These are phyloP conservation scores for Tripterygium wilfordii DNA, from an alignment of 177 flowering plant genomes.

Conservation along the genomic window DNA sequence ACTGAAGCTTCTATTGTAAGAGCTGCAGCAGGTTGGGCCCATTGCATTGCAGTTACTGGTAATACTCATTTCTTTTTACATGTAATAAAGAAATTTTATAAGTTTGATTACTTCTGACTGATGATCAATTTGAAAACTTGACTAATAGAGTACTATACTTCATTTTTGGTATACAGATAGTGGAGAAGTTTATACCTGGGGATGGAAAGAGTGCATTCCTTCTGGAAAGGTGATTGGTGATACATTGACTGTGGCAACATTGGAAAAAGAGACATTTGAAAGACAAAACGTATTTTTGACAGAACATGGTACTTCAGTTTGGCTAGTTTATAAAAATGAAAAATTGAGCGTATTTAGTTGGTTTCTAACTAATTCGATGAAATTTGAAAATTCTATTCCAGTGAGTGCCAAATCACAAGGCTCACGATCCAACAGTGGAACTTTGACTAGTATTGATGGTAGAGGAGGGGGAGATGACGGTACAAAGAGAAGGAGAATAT, in stretches of 20 bases:
- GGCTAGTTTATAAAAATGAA: neutral
- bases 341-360: neutral
- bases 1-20: conserved; percentile 37
- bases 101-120: no score
- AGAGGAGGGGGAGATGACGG: conserved; percentile 43
- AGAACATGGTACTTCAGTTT: conserved; percentile 32
- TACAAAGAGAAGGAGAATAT: conserved; percentile 48
- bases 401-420: conserved; percentile 50
- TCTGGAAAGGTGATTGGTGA: conserved; percentile 55
- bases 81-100: no score
- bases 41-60: conserved; percentile 65
- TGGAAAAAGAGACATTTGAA: conserved; percentile 25
- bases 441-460: conserved; percentile 21
- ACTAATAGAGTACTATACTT: no score
- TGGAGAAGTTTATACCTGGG: conserved; percentile 69
- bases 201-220: conserved; percentile 76
- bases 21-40: conserved; percentile 80
- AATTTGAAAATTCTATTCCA: no score
- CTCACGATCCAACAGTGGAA: conserved; percentile 26
- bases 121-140: no score
- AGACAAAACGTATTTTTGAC: conserved; percentile 21
- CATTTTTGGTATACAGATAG: conserved; percentile 19
- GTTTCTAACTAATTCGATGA: no score
- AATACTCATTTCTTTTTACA: neutral
- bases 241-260: conserved; percentile 14